These are phyloP conservation scores for Yarrowia bubula DNA, from an alignment of 805 yeast species.

Conservation along the genomic window DNA sequence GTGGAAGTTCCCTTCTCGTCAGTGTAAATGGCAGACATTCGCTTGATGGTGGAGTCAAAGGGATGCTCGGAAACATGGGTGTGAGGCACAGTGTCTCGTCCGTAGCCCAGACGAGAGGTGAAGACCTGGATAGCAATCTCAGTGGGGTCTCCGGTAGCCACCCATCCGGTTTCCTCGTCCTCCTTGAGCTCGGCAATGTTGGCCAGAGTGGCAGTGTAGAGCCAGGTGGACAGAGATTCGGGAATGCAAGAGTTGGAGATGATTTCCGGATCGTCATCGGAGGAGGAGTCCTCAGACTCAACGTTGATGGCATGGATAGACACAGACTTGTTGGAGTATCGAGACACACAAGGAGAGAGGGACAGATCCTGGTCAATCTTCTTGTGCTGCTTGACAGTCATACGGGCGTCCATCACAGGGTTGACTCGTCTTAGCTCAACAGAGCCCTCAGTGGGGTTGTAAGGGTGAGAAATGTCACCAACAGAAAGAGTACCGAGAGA, in stretches of 20 bases:
- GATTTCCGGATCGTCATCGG: slow-evolving; percentile 5
- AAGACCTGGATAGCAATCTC: slow-evolving; percentile 86
- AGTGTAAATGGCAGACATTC: slow-evolving; percentile 64
- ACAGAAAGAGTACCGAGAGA: slow-evolving; percentile 56
- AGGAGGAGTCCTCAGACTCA: slow-evolving; percentile 9
- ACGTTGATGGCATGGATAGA: slow-evolving; percentile 1
- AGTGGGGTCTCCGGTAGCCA: slow-evolving; percentile 85
- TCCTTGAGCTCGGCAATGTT: slow-evolving; percentile 62
- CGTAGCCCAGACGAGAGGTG: slow-evolving; percentile 52
- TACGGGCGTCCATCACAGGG: slow-evolving; percentile 23
- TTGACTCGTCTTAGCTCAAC: slow-evolving; percentile 37
- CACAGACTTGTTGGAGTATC: slow-evolving; percentile 22
- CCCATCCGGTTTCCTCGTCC: slow-evolving; percentile 49
- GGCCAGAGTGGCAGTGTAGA: slow-evolving; percentile 69
- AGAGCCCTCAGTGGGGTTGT: slow-evolving; percentile 60
- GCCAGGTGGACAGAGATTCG: slow-evolving; percentile 49
- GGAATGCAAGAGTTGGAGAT: slow-evolving; percentile 18
- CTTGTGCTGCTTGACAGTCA: slow-evolving; percentile 29
- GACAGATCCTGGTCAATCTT: slow-evolving; percentile 29
- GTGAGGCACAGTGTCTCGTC: slow-evolving; percentile 43
- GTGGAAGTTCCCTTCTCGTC: slow-evolving; percentile 31
- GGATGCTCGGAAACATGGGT: slow-evolving; percentile 63
- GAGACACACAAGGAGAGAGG: slow-evolving; percentile 29
- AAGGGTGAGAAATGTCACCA: slow-evolving; percentile 56
- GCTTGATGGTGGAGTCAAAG: slow-evolving; percentile 69